Evolutionary conservation across 306 rosid species (phyloP), one percentile per base, ranked within the genome.

Genomic region (Cyclanthera cordifolia): DNA sequence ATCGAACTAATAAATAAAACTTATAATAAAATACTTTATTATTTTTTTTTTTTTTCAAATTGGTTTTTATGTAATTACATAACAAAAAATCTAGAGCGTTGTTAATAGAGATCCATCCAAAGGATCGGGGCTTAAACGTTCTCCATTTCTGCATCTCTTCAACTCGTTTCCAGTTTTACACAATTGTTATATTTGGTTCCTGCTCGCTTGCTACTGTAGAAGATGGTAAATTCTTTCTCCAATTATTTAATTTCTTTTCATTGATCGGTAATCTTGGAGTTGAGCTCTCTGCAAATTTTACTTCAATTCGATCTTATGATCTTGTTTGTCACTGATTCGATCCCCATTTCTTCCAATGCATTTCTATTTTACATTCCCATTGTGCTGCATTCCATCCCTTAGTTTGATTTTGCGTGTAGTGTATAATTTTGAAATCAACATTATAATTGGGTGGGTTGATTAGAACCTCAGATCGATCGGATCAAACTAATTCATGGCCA

Each of bases 181-280:
- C 9, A 61, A 0, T n/a, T 32, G n/a, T n/a, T n/a, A 16, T 32
- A 17, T 19, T 19, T 39, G 32, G 51, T 39, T 63, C 69, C 69
- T 11, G 30, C 51, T 41, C 5, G 32, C 11, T 63, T 20, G 51
- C 53, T 21, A 14, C 53, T 43, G 13, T 47, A 47, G 25, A 23
- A 7, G 9, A 66, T 66, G 71, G 71, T 66, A 47, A 21, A 8
- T 46, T 43, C 23, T 66, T 41, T 41, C 16, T 47, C 47, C 71
- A 25, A 15, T 3, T 46, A 24, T 45, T 66, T 9, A 15, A 66
- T 46, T 47, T 47, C 43, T 5, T 9, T 16, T 66, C 21, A 0
- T 15, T 66, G 39, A 66, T 16, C 46, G 3, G 8, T 21, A 14
- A 45, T 66, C 24, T 15, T 66, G 13, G 27, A 24, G 41, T 66